Conservation (phyloP, 164 flowering plant genomes). For the Vitis labrusca region DNA sequence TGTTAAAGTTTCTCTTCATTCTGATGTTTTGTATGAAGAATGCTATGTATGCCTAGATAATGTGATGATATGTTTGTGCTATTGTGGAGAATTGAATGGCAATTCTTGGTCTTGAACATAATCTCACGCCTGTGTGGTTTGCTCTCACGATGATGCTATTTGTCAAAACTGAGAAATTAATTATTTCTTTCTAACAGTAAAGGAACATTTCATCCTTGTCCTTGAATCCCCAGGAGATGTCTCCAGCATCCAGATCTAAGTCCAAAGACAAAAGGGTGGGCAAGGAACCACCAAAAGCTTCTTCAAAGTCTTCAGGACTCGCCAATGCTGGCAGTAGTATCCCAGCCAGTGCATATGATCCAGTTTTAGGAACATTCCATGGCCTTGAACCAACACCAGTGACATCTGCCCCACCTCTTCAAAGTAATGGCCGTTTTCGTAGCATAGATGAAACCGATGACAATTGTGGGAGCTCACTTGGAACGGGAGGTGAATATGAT, state of each 20-base stretch:
- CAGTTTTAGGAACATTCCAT: constrained; percentile 77
- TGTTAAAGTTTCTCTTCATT: too few species aligned
- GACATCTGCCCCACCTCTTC: constrained; percentile 49
- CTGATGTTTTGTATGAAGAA: too few species aligned
- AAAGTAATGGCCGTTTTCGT: constrained; percentile 67
- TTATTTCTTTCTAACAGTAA: too few species aligned
- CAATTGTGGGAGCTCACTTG: constrained; percentile 54
- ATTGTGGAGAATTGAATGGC: too few species aligned
- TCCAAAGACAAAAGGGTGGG: constrained; percentile 66
- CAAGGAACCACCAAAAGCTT: constrained; percentile 67
- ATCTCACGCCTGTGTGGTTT: too few species aligned
- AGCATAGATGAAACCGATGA: constrained; percentile 79
- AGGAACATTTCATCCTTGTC: too few species aligned
- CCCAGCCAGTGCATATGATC: constrained; percentile 79
- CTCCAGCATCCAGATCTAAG: constrained; percentile 83
- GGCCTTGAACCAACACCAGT: constrained; percentile 54
- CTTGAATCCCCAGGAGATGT: constrained; percentile 38
- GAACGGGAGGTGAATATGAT: constrained; percentile 74
- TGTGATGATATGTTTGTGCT: too few species aligned
- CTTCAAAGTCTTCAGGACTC: constrained; percentile 53
- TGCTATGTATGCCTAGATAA: too few species aligned
- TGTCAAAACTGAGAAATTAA: too few species aligned
- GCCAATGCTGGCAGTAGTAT: constrained; percentile 43
- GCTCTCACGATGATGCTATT: too few species aligned
- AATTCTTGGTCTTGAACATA: too few species aligned